Evolutionary conservation across 2,329 filamentous ascomycete species (phyloP), one percentile per base, ranked within the genome.

Genomic region (Penicillium corylophilum): DNA sequence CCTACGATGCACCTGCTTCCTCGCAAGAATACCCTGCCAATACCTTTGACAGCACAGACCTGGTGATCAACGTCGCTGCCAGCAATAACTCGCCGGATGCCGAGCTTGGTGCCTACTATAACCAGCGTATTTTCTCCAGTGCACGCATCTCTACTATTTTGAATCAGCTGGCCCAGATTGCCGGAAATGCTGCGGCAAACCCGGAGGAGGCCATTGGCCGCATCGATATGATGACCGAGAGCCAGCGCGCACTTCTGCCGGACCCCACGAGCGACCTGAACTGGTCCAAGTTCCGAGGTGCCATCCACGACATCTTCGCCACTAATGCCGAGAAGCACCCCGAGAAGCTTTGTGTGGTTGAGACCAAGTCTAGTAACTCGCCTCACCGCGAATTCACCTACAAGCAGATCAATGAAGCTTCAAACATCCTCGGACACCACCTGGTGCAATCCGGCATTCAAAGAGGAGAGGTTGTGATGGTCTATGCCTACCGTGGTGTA

Each of bases 381-480:
- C 79, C 85, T 7, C 77, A 85, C 67, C 79, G 89, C 56, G 74
- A 73, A 44, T 96, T 94, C 72, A 93, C 85, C 22, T 97, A 96
- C 71, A 78, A 79, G 59, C 89, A 95, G 65, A 96, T 97, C 66
- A 82, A 91, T 66, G 88, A 96, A 74, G 86, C 87, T 0, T 88
- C 89, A 26, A 95, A 95, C 68, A 79, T 84, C 16, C 71, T 96
- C 6, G 89, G 90, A 20, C 85, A 95, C 72, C 83, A 95, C 66
- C 79, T 96, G 18, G 82, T 88, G 48, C 79, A 86, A 45, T 80
- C 84, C 63, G 91, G 92, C 51, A 79, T 90, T 57, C 79, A 85
- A 53, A 79, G 84, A 60, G 91, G 90, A 8, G 91, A 97, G 67
- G 91, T 96, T 2, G 90, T 96, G 64, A 95, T 96, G 89, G 89